Base-by-base conservation (phyloP, 2,329 filamentous ascomycete species). In the Myriosclerotinia duriaeana region DNA sequence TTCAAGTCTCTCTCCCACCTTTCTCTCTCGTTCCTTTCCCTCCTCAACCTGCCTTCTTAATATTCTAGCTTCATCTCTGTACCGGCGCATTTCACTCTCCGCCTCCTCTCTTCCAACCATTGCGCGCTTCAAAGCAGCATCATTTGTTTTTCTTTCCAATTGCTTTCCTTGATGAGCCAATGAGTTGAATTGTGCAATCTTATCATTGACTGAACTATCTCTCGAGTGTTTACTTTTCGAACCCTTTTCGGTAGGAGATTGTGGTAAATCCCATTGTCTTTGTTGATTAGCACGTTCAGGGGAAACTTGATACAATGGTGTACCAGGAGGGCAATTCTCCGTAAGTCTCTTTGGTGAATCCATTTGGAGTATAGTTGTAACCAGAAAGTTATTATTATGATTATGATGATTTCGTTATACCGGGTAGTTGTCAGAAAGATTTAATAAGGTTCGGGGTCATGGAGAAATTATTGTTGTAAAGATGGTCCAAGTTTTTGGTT, bases 121-220 rank as follows among this genome's bases (percentile, higher is more conserved):
- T 69, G 87, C 87, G 58, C 87, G 84, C 76, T 87, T 88, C 20
- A 89, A 78, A 40, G 87, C 87, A 42, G 87, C 86, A 71, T 89
- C 87, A 72, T 85, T 87, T 58, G 82, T 86, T 77, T 85, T 88
- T 72, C 86, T 83, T 76, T 89, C 87, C 64, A 87, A 79, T 58
- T 86, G 83, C 73, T 86, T 87, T 2, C 74, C 71, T 68, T 76
- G 75, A 44, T 84, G 83, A 66, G 88, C 84, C 46, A 92, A 81
- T 66, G 82, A 85, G 79, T 92, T 90, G 78, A 92, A 91, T 77
- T 90, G 89, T 74, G 85, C 87, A 69, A 91, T 89, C 74, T 87
- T 86, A 68, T 89, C 85, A 72, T 87, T 82, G 7, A 90, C 87
- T 30, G 85, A 85, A 72, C 84, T 86, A 68, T 87, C 85, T 69